Evolutionary conservation across 1,139 yeast genomes (phyloP).

Genomic region (Geotrichum reessii): DNA sequence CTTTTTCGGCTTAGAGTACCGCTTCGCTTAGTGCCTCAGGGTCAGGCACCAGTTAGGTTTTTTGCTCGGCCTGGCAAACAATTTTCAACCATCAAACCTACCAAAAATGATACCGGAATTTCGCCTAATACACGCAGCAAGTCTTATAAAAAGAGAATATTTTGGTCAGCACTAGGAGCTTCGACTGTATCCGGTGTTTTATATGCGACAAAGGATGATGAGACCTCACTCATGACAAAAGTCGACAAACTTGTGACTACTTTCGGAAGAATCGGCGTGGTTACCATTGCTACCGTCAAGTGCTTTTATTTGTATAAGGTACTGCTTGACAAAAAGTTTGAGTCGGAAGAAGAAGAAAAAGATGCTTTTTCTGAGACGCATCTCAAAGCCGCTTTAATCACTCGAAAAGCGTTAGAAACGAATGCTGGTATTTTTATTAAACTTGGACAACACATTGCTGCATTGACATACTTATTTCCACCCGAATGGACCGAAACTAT

Average conservation of each 20-base stretch:
- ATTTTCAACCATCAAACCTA: neutral
- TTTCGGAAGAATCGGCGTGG: conserved; percentile 32
- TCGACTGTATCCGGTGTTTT: conserved; percentile 24
- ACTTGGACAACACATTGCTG: conserved; percentile 89
- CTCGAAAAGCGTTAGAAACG: conserved; percentile 68
- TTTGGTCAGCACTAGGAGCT: conserved; percentile 8
- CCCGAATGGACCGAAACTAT: conserved; percentile 92
- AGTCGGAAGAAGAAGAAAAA: conserved; percentile 45
- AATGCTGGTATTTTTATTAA: conserved; percentile 94
- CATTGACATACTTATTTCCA: conserved; percentile 85
- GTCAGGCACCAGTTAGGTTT: neutral
- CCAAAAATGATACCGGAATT: conserved; percentile 9
- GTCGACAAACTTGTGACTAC: conserved; percentile 30
- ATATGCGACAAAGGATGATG: conserved; percentile 38
- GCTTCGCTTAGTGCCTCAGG: neutral
- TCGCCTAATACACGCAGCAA: conserved; percentile 10
- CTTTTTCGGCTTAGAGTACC: neutral
- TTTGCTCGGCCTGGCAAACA: neutral
- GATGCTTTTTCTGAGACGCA: conserved; percentile 61
- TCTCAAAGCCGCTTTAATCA: conserved; percentile 67
- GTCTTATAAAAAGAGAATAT: neutral
- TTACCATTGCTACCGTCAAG: conserved; percentile 31
- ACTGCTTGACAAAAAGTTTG: conserved; percentile 47
- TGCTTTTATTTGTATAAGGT: conserved; percentile 47
- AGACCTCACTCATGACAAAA: conserved; percentile 31